A percentile compares a stretch with the other conserved stretches of the same genome.
These are phyloP conservation scores for Cyclocybe cylindracea DNA, from an alignment of 768 basidiomycete species.

Conservation along the genomic window DNA sequence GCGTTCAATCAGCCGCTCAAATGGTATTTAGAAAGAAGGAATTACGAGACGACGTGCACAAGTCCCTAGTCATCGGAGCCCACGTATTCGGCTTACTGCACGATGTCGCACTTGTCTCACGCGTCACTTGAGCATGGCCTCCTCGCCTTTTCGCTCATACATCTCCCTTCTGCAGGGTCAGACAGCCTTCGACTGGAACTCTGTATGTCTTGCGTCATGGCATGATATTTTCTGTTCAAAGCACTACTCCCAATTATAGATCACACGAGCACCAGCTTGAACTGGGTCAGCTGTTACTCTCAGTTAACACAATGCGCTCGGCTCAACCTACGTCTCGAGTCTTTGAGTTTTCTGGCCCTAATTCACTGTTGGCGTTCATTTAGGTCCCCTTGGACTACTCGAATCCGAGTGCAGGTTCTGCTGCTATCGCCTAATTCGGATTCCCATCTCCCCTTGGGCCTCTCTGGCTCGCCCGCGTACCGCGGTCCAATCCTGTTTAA, in stretches of 20 bases:
- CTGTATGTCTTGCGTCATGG: too few relatives aligned
- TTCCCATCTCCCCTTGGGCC: slow-evolving; percentile 24
- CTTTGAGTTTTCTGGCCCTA: not conserved
- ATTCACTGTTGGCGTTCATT: not conserved
- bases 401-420: slow-evolving; percentile 34
- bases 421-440: slow-evolving; percentile 46
- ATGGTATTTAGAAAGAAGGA: too few relatives aligned
- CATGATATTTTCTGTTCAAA: too few relatives aligned
- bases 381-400: slow-evolving; percentile 48
- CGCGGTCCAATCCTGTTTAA: slow-evolving; percentile 47
- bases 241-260: not conserved
- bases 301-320: slow-evolving; percentile 28
- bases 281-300: slow-evolving; percentile 27
- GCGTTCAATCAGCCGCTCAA: too few relatives aligned
- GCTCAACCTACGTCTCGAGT: slow-evolving; percentile 21
- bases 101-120: too few relatives aligned
- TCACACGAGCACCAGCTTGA: slow-evolving; percentile 17
- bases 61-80: too few relatives aligned
- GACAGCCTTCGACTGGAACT: too few relatives aligned
- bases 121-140: too few relatives aligned
- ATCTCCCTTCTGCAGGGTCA: too few relatives aligned
- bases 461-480: slow-evolving; percentile 26
- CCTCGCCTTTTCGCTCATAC: too few relatives aligned
- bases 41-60: too few relatives aligned
- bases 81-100: too few relatives aligned